phyloP scores from a whole-genome alignment of 306 rosid genomes.

The Prunus mongolica region DNA sequence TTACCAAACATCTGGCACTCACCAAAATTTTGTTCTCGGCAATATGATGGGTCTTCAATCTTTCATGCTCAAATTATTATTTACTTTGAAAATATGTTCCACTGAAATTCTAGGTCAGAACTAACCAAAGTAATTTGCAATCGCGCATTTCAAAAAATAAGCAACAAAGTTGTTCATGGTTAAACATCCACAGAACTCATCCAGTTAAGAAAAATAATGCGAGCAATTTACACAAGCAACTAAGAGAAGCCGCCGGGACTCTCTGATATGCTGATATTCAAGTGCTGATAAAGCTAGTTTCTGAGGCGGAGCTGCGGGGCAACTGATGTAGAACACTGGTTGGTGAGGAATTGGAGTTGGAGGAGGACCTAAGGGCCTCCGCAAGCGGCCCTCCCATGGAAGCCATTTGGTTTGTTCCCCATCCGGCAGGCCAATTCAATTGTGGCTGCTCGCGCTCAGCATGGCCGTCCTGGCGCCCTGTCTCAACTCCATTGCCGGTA shows the following conservation, averaged over 20 bases:
- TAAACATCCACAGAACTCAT: not conserved
- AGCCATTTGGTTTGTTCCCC: constrained; percentile 67
- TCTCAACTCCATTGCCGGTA: constrained; percentile 52
- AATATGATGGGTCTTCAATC: not conserved
- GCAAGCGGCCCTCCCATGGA: constrained; percentile 99
- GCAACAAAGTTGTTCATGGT: not conserved
- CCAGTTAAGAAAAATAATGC: not conserved
- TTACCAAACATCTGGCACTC: not conserved
- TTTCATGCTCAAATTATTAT: not conserved
- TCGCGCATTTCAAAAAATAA: not conserved
- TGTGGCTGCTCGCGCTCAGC: constrained; percentile 43
- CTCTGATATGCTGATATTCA: constrained; percentile 16
- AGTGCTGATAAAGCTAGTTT: constrained; percentile 55
- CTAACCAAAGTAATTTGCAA: not conserved
- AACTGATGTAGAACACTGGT: constrained; percentile 80
- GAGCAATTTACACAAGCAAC: constrained; percentile 8
- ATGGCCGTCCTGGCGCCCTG: constrained; percentile 31
- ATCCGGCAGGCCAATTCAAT: constrained; percentile 64
- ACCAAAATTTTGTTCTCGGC: not conserved
- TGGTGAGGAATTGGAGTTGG: constrained; percentile 69
- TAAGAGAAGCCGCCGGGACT: not conserved
- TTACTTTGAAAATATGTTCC: not conserved
- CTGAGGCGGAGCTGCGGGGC: constrained; percentile 50
- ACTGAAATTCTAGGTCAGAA: not conserved
- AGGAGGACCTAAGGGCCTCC: constrained; percentile 79